Base-by-base conservation (phyloP, 1,284 basidiomycete species). In the Boletus calvinii region DNA sequence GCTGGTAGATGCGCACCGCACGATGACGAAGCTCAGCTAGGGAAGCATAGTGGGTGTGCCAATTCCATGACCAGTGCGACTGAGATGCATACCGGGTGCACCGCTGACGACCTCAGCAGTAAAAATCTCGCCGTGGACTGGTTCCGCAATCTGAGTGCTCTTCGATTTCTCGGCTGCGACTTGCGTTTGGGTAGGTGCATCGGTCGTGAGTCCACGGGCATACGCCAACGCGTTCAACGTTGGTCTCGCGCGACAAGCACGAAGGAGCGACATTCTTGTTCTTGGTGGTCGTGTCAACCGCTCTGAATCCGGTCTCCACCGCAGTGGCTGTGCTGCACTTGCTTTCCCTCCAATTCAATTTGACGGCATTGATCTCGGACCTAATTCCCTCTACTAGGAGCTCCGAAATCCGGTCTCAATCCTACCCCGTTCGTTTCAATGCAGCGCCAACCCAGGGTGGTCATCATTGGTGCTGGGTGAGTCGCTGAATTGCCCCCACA, bases 1-100 rank as follows among this genome's bases (percentile, higher is more conserved):
- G 93, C 68, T 94, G 90, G 77, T 85, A 99, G 70, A 99, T 94
- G 54, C 95, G 85, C 34, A 98, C 95, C 24, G 83, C 74, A 44
- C 96, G 91, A 68, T 93, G 86, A 57, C 84, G 85, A 55, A 98
- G 82, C 70, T 97, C 87, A 60, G 73, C 93, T 94, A 59, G 4
- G 46, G 10, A 45, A 29, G 18, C 24, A 13, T 38, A 44, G 29
- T 57, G 22, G 37, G 30, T 13, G 13, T 42, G 17, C 35, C n/a
- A 6, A 13, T 12, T 24, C 3, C 5, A 15, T 44, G 13, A 43
- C 30, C 24, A 30, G 8, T 12, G 36, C 34, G 24, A 41, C 11
- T 6, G 22, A 36, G 47, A 46, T 17, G 71, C 81, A 57, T 65
- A 91, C 90, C 66, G 53, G 90, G 90, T 58, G 88, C 89, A 62